phyloP scores from a whole-genome alignment of 2,329 filamentous ascomycete species.

The Blastomyces gilchristii region DNA sequence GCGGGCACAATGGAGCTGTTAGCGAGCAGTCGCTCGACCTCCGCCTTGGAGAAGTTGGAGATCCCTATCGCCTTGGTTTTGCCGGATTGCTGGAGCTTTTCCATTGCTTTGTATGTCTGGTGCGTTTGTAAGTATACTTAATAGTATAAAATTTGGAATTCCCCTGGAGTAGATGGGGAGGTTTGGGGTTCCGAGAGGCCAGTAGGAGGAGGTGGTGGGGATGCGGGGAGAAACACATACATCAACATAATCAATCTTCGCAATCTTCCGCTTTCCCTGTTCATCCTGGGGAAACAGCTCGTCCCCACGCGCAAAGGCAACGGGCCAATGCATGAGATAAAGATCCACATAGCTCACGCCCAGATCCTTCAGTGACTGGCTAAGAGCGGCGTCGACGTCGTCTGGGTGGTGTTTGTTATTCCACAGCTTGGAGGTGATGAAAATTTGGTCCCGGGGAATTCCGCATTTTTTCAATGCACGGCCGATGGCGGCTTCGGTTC shows the following conservation, averaged over 20 bases:
- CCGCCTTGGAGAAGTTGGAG: constrained; percentile 16
- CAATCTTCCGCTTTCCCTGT: constrained; percentile 34
- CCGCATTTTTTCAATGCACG: constrained; percentile 53
- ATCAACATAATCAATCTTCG: constrained; percentile 41
- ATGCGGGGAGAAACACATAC: no score
- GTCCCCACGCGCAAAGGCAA: constrained; percentile 42
- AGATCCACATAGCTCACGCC: constrained; percentile 58
- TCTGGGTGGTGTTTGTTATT: constrained; percentile 53
- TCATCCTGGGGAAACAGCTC: constrained; percentile 39
- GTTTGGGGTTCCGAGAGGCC: neutral
- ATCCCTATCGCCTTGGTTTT: constrained; percentile 60
- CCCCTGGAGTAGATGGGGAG: no score
- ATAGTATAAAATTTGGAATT: neutral
- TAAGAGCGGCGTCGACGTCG: constrained; percentile 52
- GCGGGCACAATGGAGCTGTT: constrained; percentile 36
- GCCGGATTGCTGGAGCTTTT: constrained; percentile 47
- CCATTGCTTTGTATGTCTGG: constrained; percentile 55
- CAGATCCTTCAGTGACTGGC: constrained; percentile 52
- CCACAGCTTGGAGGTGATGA: constrained; percentile 59
- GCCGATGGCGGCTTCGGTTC: constrained; percentile 57
- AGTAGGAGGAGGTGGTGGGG: no score
- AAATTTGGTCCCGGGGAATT: constrained; percentile 54
- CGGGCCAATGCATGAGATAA: constrained; percentile 59
- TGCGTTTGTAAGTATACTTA: neutral
- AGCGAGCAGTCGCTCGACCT: constrained; percentile 13